Evolutionary conservation across 495 filamentous ascomycete genomes (phyloP), one percentile per base, ranked within the genome.

Genomic region (Trichoderma virens): DNA sequence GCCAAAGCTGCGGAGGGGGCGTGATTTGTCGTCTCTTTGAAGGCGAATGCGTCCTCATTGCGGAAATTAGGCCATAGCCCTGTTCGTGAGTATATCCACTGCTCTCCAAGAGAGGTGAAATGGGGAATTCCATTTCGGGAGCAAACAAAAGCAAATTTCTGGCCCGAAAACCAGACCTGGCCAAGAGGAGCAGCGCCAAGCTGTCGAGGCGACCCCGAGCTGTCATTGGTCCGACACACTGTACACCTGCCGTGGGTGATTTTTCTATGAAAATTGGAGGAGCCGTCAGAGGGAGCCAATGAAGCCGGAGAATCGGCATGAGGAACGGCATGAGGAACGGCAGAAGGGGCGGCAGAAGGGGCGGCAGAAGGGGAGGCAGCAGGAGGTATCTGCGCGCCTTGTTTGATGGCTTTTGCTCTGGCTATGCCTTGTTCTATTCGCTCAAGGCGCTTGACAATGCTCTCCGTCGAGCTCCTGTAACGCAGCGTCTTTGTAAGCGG

Each of bases 311-410:
- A 56, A n/a, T 23, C 51, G 13, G 27, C 41, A 13, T 7, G 41
- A 45, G 41, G 16, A 45, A 11, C 34, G 6, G 34, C 34, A 13
- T 6, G 34, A 35, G 34, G 34, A 13, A 35, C 34, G 6, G 34
- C 34, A 13, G 34, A 13, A 35, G 34, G 13, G 6, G 34, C 34
- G 6, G 13, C 13, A 35, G 34, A 13, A 35, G 34, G 34, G 6
- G 34, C 34, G 6, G 34, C 2, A 35, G 34, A 13, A 35, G 27
- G 72, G 66, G 13, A 68, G 61, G 25, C 54, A 25, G 54, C 9
- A 14, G 25, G 54, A 30, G 54, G 23, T 56, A 20, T 31, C 56
- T 60, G 56, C 0, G 28, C 31, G 28, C 31, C 31, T 11, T 61
- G 60, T n/a, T 61, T 35, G 30, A 61, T 20, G 9, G 60, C 60